Percentiles rank a stretch among this genome's conserved stretches.
These are phyloP conservation scores for Pythium brachiatum DNA, from an alignment of 352 stramenopile genomes.

Conservation along the genomic window DNA sequence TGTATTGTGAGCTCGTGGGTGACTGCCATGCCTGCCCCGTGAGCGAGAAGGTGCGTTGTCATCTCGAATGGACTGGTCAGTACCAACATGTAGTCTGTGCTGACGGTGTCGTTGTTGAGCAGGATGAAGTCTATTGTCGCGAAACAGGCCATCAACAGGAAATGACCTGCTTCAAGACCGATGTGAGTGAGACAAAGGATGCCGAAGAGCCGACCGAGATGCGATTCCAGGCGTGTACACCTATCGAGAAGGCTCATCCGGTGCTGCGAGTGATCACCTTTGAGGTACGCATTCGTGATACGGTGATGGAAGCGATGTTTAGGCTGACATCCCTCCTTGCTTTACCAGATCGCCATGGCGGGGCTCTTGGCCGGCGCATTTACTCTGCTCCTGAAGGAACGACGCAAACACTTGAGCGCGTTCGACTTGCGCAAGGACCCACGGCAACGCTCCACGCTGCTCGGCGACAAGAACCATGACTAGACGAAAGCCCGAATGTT, in stretches of 20 bases:
- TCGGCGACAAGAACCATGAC: slow-evolving; percentile 40
- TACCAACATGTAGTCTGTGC: no score
- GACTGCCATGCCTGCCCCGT: slow-evolving; percentile 53
- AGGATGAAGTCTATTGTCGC: slow-evolving; percentile 62
- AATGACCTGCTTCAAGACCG: slow-evolving; percentile 45
- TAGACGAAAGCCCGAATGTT: slow-evolving; percentile 18
- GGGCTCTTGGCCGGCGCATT: slow-evolving; percentile 43
- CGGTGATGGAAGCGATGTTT: not conserved
- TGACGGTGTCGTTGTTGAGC: not conserved
- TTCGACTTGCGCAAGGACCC: slow-evolving; percentile 76
- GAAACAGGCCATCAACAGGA: slow-evolving; percentile 72
- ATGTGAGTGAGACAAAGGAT: slow-evolving; percentile 22
- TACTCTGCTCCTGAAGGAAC: slow-evolving; percentile 51
- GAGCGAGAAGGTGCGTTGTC: slow-evolving; percentile 41
- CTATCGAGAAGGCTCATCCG: slow-evolving; percentile 35
- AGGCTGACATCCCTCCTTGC: not conserved
- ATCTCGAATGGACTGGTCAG: no score
- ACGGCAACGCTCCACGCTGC: slow-evolving; percentile 44
- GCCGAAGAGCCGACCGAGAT: slow-evolving; percentile 30
- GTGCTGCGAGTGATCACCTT: slow-evolving; percentile 60
- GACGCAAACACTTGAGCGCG: slow-evolving; percentile 72
- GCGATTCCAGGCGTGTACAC: slow-evolving; percentile 54
- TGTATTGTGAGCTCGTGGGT: slow-evolving; percentile 55
- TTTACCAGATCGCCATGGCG: slow-evolving; percentile 50
- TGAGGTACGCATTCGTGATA: slow-evolving; percentile 38